phyloP scores from a whole-genome alignment of 2,329 filamentous ascomycete species.

The Claviceps capensis region DNA sequence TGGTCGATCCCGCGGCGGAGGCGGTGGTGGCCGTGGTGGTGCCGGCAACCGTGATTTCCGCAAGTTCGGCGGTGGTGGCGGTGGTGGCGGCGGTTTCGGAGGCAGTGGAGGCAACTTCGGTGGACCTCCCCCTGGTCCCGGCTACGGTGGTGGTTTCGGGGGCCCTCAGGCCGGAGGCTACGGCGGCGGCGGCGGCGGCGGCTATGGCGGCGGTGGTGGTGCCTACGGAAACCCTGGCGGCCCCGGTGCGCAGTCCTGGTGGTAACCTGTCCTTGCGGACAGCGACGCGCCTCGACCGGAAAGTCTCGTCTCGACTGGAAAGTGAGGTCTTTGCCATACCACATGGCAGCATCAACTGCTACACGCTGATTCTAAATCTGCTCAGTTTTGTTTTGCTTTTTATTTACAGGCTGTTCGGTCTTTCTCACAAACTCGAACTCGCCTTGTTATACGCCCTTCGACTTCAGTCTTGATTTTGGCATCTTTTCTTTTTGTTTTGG shows the following conservation, averaged over 20 bases:
- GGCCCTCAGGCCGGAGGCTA: constrained; percentile 24
- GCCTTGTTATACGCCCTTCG: constrained; percentile 8
- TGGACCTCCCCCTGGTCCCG: constrained; percentile 17
- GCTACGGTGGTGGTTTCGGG: constrained; percentile 24
- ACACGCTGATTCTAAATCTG: constrained; percentile 5
- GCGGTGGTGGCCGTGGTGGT: constrained; percentile 51
- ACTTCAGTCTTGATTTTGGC: neutral
- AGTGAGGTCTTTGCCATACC: neutral
- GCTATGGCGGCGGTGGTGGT: constrained; percentile 28
- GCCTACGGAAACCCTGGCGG: constrained; percentile 57
- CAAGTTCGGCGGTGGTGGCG: constrained; percentile 52
- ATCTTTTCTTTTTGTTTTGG: constrained; percentile 11
- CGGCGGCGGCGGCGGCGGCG: constrained; percentile 26
- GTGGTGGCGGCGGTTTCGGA: constrained; percentile 24
- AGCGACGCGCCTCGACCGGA: neutral
- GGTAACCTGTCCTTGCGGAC: constrained; percentile 28
- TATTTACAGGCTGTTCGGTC: neutral
- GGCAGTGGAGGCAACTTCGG: constrained; percentile 24
- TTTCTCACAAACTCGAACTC: neutral
- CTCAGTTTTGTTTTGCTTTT: constrained; percentile 4
- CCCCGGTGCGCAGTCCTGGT: constrained; percentile 50
- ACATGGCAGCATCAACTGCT: constrained; percentile 3
- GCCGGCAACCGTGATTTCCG: constrained; percentile 78
- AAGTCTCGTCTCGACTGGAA: neutral
- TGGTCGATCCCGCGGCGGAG: constrained; percentile 31